Evolutionary conservation across 2,329 filamentous ascomycete species (phyloP).

Genomic region (Hortaea werneckii): DNA sequence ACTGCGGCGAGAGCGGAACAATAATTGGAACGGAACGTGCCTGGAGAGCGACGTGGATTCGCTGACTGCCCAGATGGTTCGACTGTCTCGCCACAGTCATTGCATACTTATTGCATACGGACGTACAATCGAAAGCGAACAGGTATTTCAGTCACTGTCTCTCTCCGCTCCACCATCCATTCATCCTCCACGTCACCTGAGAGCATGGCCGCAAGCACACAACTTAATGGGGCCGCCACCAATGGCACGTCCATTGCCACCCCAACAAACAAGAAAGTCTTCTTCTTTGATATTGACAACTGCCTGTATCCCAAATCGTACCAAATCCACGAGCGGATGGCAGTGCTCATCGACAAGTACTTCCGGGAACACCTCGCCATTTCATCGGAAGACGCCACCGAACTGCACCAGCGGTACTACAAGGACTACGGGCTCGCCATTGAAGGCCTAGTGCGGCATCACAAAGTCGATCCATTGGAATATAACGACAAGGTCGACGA

Average conservation of each 20-base stretch:
- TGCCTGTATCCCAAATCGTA: conserved; percentile 76
- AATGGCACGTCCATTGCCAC: conserved; percentile 25
- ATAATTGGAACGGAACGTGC: no score
- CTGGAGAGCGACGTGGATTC: no score
- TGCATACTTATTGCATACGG: no score
- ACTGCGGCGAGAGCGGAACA: no score
- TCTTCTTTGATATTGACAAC: conserved; percentile 94
- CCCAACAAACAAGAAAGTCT: conserved; percentile 17
- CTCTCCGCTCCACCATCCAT: no score
- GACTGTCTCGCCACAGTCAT: no score
- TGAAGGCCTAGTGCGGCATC: conserved; percentile 84
- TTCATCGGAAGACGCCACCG: conserved; percentile 64
- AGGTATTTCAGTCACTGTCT: no score
- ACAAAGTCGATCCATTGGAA: conserved; percentile 87
- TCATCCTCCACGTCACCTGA: no score
- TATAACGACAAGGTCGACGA: conserved; percentile 95
- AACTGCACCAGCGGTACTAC: conserved; percentile 87
- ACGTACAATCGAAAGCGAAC: no score
- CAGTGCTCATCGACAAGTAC: conserved; percentile 62
- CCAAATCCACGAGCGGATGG: conserved; percentile 84
- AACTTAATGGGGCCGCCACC: not conserved
- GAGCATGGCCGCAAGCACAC: not conserved
- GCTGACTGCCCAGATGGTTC: no score
- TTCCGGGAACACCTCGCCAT: conserved; percentile 63
- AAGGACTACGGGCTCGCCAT: conserved; percentile 94